A percentile compares a stretch with the other conserved stretches of the same genome.
phyloP scores from a whole-genome alignment of 805 yeast genomes.

The Saccharomyces jurei region DNA sequence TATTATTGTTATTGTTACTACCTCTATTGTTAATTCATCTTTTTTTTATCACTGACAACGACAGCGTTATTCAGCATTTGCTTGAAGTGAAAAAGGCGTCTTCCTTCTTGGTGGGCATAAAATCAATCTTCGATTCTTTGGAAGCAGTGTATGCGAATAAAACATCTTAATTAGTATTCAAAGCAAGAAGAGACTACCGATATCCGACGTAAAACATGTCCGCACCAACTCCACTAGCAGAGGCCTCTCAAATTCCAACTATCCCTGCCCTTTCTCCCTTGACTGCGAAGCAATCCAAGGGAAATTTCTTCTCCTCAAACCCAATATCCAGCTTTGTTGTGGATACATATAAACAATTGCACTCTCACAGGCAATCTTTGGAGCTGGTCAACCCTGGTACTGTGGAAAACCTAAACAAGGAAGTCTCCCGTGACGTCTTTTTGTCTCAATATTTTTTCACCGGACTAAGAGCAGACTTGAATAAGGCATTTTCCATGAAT shows the following conservation, averaged over 20 bases:
- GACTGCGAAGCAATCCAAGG: constrained; percentile 43
- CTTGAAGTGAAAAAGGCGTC: not conserved
- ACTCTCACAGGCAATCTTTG: constrained; percentile 71
- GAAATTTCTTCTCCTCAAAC: constrained; percentile 64
- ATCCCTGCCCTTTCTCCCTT: constrained; percentile 49
- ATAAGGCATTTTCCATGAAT: constrained; percentile 80
- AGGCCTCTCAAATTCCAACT: constrained; percentile 57
- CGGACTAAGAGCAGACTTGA: constrained; percentile 92
- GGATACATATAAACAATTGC: constrained; percentile 62
- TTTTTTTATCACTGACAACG: not conserved
- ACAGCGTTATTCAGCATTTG: not conserved
- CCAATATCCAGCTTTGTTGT: constrained; percentile 75
- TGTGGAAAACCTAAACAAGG: constrained; percentile 86
- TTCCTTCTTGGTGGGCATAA: not conserved
- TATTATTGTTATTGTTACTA: not conserved
- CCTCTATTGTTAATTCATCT: not conserved
- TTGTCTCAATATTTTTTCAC: constrained; percentile 83
- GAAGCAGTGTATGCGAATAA: not conserved
- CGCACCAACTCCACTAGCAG: constrained; percentile 37
- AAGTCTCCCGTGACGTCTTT: constrained; percentile 89
- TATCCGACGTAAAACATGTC: not conserved
- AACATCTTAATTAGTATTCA: not conserved
- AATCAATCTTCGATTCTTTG: not conserved
- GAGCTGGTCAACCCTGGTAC: constrained; percentile 90
- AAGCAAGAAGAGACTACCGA: not conserved